Base-by-base conservation (phyloP, 306 rosid species). In the Quercus gilva region DNA sequence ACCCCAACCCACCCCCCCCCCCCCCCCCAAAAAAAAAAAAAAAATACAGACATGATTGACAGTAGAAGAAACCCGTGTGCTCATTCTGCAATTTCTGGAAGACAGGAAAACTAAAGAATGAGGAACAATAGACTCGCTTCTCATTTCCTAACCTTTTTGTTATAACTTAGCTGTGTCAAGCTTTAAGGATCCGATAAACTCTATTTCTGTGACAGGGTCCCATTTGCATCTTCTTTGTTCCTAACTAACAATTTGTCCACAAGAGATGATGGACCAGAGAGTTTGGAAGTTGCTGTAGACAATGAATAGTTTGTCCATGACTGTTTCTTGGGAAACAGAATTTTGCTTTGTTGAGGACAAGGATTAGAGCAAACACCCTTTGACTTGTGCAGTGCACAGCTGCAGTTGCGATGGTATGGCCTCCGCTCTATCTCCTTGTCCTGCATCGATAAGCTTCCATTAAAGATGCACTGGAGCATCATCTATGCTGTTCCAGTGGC, bases 331-430 rank as follows among this genome's bases (percentile, higher is more conserved):
- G 21, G 70, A 17, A 64, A 64, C 3, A 20, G 8, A 26, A 88
- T 19, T 20, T 7, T 68, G 29, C 64, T 80, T 15, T 81, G 83
- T 0, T 45, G 82, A 83, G 84, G 55, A 57, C 84, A 83, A 0
- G 79, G 57, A 1, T 60, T 56, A 35, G 77, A 75, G 70, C 81
- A 73, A 26, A 28, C 43, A 13, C 23, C 80, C 61, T 83, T 88
- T 43, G 63, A 59, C 26, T 81, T 87, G 76, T 92, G 97, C 59
- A 94, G 77, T 21, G 91, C 90, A 67, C 97, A 94, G 11, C 89
- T 84, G 75, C 98, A 94, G 55, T 94, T 90, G 37, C 91, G 91
- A 68, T 94, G 96, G 85, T 89, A 92, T 23, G 98, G 98, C 77
- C 97, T 88, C 55, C 91, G 11, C 59, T 88, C 89, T 45, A 85